These are phyloP conservation scores for Polyporus arcularius DNA, from an alignment of 768 basidiomycete genomes.

Conservation along the genomic window DNA sequence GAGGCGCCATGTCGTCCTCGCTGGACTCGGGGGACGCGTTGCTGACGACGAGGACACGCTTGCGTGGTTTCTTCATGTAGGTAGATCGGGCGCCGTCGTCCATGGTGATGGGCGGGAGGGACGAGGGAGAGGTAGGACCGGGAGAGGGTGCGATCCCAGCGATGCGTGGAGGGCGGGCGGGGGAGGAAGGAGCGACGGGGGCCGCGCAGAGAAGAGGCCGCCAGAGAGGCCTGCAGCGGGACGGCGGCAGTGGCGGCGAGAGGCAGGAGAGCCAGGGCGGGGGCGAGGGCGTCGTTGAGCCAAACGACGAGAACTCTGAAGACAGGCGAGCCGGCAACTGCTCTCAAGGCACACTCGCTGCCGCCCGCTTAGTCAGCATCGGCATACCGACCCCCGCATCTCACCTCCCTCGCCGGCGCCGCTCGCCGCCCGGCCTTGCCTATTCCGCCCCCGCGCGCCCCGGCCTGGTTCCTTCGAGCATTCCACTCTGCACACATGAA, in stretches of 20 bases:
- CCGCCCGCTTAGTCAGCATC: slow-evolving; percentile 24
- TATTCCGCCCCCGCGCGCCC: slow-evolving; percentile 4
- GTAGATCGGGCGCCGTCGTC: slow-evolving; percentile 58
- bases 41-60: slow-evolving; percentile 53
- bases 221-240: slow-evolving; percentile 12
- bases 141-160: slow-evolving; percentile 10
- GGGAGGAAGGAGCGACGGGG: slow-evolving; percentile 14
- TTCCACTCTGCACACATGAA: slow-evolving; percentile 14
- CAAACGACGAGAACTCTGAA: slow-evolving; percentile 23
- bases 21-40: slow-evolving; percentile 60
- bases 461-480: slow-evolving; percentile 4
- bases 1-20: slow-evolving; percentile 32
- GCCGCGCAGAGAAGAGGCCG: slow-evolving; percentile 13
- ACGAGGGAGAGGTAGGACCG: background rate
- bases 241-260: background rate
- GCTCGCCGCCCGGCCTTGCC: background rate
- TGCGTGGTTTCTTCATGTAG: slow-evolving; percentile 35
- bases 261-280: slow-evolving; percentile 7
- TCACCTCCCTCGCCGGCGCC: slow-evolving; percentile 1
- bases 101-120: slow-evolving; percentile 39
- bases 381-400: slow-evolving; percentile 10
- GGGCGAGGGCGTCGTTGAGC: slow-evolving; percentile 25
- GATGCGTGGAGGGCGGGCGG: slow-evolving; percentile 1
- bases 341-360: slow-evolving; percentile 21
- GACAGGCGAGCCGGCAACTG: slow-evolving; percentile 17